These are phyloP conservation scores for Cystobasidium sp. DNA, from an alignment of 1,284 basidiomycete genomes.

Conservation along the genomic window DNA sequence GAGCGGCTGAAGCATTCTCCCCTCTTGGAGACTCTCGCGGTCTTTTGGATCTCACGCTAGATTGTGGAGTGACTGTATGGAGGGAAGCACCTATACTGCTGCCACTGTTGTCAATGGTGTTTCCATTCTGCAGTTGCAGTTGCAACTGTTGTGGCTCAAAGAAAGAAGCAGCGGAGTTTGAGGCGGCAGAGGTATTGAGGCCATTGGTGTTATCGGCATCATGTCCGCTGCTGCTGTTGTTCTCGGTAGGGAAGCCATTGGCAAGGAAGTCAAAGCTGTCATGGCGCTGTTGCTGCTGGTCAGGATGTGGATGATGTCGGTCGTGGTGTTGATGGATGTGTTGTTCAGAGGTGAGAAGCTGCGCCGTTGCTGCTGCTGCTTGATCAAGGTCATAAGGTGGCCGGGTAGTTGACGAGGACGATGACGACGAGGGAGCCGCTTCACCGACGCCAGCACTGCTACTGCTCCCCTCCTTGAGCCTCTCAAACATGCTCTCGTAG, in stretches of 20 bases:
- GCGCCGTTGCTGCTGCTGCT: background rate
- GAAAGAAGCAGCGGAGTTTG: background rate
- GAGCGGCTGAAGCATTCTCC: background rate
- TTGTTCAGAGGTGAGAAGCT: background rate
- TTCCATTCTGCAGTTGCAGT: background rate
- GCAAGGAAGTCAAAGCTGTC: constrained; percentile 8
- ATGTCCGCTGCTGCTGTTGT: background rate
- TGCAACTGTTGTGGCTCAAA: background rate
- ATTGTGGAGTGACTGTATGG: constrained; percentile 5
- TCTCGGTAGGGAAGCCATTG: background rate
- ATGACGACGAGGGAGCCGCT: background rate
- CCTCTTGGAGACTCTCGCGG: background rate
- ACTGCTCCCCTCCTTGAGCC: background rate
- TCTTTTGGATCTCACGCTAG: constrained; percentile 4
- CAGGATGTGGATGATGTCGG: background rate
- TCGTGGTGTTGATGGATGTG: background rate
- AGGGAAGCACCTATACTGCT: background rate
- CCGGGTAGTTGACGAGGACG: background rate
- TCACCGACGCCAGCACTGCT: background rate
- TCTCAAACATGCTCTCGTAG: constrained; percentile 29
- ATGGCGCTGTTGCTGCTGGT: background rate
- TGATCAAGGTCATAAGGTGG: constrained; percentile 3
- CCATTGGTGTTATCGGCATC: background rate
- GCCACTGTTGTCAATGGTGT: background rate
- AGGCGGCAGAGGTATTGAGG: background rate